Conservation (phyloP, 176 grass and related monocot species). For the Lolium rigidum region DNA sequence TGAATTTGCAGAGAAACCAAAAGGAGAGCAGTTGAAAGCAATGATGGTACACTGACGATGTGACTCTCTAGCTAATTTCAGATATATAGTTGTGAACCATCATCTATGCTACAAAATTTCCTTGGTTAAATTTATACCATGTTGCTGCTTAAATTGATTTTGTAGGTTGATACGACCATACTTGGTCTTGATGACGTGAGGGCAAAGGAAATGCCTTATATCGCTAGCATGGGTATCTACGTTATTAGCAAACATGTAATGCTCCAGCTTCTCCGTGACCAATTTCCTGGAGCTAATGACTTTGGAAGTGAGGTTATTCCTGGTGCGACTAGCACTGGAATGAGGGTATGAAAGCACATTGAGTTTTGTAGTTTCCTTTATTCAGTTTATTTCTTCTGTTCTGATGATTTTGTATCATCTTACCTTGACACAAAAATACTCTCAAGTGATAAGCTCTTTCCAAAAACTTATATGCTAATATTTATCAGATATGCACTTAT, state of each 20-base stretch:
- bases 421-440: not conserved
- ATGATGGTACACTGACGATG: slow-evolving; percentile 70
- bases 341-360: slow-evolving; percentile 73
- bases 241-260: slow-evolving; percentile 95
- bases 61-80: slow-evolving; percentile 38
- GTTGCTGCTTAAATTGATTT: slow-evolving; percentile 36
- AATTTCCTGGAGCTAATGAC: slow-evolving; percentile 90
- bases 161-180: slow-evolving; percentile 93
- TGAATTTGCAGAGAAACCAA: slow-evolving; percentile 94
- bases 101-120: slow-evolving; percentile 26
- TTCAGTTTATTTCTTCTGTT: slow-evolving; percentile 23
- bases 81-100: slow-evolving; percentile 32
- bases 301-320: slow-evolving; percentile 99
- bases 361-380: slow-evolving; percentile 23
- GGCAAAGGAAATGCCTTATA: slow-evolving; percentile 90
- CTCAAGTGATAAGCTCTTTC: slow-evolving; percentile 7
- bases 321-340: slow-evolving; percentile 84
- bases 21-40: slow-evolving; percentile 86
- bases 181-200: slow-evolving; percentile 80
- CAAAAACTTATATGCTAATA: not conserved
- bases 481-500: slow-evolving; percentile 6
- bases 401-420: slow-evolving; percentile 16
- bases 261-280: slow-evolving; percentile 81
- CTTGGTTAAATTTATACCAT: slow-evolving; percentile 35
- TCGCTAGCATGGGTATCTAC: slow-evolving; percentile 99